A percentile compares a stretch with the other conserved stretches of the same genome.
phyloP scores from a whole-genome alignment of 1,284 basidiomycete species.

The Boletus hoseneyae region DNA sequence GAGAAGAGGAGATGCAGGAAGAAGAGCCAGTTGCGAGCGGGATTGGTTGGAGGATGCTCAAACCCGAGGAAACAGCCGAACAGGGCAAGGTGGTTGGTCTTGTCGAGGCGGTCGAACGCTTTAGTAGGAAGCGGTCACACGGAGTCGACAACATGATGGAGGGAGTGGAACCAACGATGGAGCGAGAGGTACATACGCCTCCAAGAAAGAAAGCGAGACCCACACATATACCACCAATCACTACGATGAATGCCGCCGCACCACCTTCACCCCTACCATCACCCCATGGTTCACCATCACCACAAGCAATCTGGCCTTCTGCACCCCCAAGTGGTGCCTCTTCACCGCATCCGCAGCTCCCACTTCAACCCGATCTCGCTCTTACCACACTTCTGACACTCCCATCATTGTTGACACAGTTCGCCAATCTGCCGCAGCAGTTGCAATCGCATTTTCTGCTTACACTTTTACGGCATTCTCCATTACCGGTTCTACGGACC shows the following conservation, averaged over 20 bases:
- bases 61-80: conserved; percentile 54
- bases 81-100: conserved; percentile 56
- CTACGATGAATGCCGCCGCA: conserved; percentile 62
- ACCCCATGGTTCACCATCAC: conserved; percentile 75
- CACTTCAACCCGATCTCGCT: conserved; percentile 74
- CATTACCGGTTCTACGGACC: conserved; percentile 78
- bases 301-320: conserved; percentile 70
- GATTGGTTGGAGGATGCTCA: conserved; percentile 69
- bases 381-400: conserved; percentile 77
- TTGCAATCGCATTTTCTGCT: conserved; percentile 85
- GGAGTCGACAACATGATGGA: conserved; percentile 72
- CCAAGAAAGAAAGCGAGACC: conserved; percentile 75
- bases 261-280: conserved; percentile 80
- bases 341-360: conserved; percentile 62
- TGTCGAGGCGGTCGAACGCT: conserved; percentile 74
- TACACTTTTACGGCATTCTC: conserved; percentile 79
- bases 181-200: conserved; percentile 49
- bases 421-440: conserved; percentile 63
- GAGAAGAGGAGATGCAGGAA: conserved; percentile 64
- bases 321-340: conserved; percentile 71
- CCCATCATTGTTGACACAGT: conserved; percentile 73
- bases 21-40: conserved; percentile 68
- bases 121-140: conserved; percentile 73
- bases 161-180: conserved; percentile 60
- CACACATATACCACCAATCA: conserved; percentile 51